Base-by-base conservation (phyloP, 2,329 filamentous ascomycete species). In the Venturiaceae sp. region DNA sequence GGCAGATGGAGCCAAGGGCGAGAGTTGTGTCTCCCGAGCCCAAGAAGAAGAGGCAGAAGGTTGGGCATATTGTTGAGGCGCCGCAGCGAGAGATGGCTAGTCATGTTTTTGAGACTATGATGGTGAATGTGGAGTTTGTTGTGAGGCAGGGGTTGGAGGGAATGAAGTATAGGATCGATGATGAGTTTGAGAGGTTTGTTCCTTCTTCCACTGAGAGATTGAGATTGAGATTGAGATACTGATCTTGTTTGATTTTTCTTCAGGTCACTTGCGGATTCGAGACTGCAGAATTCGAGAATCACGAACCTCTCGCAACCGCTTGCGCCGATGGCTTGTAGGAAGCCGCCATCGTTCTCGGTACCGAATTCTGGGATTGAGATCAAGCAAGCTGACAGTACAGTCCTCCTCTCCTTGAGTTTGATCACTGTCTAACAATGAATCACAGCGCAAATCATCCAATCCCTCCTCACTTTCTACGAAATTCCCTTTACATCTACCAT, bases 111-210 rank as follows among this genome's bases (percentile, higher is more conserved):
- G 37, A 56, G 33, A 36, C 16, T 28, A 30, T 44, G 33, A 56
- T 56, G 53, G 37, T 23, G 26, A 41, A 32, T 26, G 53, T 56
- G 8, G 53, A 56, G 11, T 56, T 56, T 41, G 28, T 56, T 36
- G 28, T 56, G 3, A 26, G 53, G 36, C 33, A 56, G n/a, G 37
- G 28, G 2, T 36, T 44, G 37, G 53, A 34, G 26, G 37, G 37
- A n/a, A 41, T 56, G 28, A 56, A 56, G 36, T 56, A 56, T 19
- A 41, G 34, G 9, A 30, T 32, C 14, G 53, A 56, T 56, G 53
- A 56, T 21, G 53, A 44, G 36, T 32, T 56, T 44, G 53, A 56
- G 53, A 56, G 37, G 53, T 56, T 21, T 19, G 36, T 44, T 13
- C 8, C 14, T 21, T 30, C 14, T 3, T 6, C 21, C 14, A 19